phyloP scores from a whole-genome alignment of 192 early-diverging fungal species.

The Coemansia sp. region DNA sequence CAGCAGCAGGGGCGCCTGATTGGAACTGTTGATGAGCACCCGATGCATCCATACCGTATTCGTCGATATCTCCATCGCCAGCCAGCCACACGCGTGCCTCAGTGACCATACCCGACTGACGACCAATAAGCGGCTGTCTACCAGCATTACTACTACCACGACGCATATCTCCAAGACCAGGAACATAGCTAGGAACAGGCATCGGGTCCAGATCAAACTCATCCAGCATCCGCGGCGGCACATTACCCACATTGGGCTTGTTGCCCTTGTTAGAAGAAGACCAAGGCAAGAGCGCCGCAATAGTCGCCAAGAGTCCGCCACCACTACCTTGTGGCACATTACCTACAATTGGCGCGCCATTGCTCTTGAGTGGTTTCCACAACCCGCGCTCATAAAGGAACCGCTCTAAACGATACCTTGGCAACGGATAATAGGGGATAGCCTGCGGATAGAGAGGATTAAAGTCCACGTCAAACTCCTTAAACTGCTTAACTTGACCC shows the following conservation, averaged over 20 bases:
- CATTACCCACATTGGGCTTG: not conserved
- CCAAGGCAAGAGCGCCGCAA: not conserved
- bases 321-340: not conserved
- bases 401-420: conserved; percentile 54
- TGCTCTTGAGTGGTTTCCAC: conserved; percentile 36
- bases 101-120: not conserved
- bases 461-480: conserved; percentile 53
- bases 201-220: conserved; percentile 35
- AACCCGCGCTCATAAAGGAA: conserved; percentile 57
- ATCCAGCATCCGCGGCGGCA: not conserved
- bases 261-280: not conserved
- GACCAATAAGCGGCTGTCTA: not conserved
- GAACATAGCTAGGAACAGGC: conserved; percentile 28
- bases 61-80: not conserved
- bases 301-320: not conserved
- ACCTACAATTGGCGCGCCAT: not conserved
- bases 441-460: conserved; percentile 63
- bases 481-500: conserved; percentile 38
- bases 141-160: not conserved
- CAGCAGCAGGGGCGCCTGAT: conserved; percentile 26
- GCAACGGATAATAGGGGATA: conserved; percentile 60
- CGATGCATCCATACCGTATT: not conserved
- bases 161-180: conserved; percentile 7
- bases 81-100: conserved; percentile 15
- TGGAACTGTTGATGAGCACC: conserved; percentile 11